Evolutionary conservation across 805 yeast genomes (phyloP).

Genomic region (Lachancea sp.): DNA sequence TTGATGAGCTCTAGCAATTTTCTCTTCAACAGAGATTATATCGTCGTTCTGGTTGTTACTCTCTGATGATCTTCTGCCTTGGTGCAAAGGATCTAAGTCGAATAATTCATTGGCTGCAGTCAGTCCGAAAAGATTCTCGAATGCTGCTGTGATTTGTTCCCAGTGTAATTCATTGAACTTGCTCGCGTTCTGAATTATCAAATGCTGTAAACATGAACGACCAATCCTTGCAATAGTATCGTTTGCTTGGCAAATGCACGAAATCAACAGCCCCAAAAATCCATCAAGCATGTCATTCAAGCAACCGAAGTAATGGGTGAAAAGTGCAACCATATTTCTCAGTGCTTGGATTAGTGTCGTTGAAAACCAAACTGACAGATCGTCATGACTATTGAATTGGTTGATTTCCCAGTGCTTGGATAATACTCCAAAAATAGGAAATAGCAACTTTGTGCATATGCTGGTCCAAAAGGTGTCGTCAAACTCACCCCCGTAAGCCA

Average conservation of each 20-base stretch:
- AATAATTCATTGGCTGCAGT: conserved; percentile 87
- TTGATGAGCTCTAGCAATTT: conserved; percentile 29
- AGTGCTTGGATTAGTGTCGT: conserved; percentile 95
- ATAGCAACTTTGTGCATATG: conserved; percentile 67
- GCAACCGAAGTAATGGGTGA: conserved; percentile 73
- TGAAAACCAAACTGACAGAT: conserved; percentile 89
- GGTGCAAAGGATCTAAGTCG: conserved; percentile 40
- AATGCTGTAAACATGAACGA: conserved; percentile 74
- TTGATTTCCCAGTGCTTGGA: conserved; percentile 68
- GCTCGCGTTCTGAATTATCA: conserved; percentile 66
- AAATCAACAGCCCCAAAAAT: conserved; percentile 66
- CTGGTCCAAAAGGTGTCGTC: conserved; percentile 74
- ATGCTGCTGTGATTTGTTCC: conserved; percentile 59
- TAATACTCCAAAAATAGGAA: conserved; percentile 84
- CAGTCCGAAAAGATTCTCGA: conserved; percentile 62
- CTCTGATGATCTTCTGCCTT: conserved; percentile 26
- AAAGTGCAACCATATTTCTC: conserved; percentile 76
- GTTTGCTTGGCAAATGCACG: conserved; percentile 93
- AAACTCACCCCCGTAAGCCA: conserved; percentile 73
- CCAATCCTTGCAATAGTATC: conserved; percentile 96
- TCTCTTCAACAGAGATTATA: conserved; percentile 22
- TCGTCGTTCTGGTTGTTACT: conserved; percentile 7
- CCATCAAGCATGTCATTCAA: conserved; percentile 72
- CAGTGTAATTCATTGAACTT: conserved; percentile 67
- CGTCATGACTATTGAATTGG: conserved; percentile 67